These are phyloP conservation scores for Diplodia seriata DNA, from an alignment of 2,329 filamentous ascomycete genomes.

Conservation along the genomic window DNA sequence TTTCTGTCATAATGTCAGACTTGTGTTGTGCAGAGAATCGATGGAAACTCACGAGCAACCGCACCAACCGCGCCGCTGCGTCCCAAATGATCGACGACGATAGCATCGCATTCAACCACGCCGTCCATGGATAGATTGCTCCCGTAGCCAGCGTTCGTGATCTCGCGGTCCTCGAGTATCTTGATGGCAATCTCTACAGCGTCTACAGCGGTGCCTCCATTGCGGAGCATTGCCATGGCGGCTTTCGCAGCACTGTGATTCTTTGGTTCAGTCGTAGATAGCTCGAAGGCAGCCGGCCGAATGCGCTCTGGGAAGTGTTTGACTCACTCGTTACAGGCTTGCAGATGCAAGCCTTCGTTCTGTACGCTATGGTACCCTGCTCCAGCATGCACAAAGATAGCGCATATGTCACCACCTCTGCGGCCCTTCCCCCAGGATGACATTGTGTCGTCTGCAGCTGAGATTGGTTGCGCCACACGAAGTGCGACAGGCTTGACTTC, in stretches of 20 bases:
- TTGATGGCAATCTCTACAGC: constrained; percentile 90
- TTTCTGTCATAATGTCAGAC: constrained; percentile 62
- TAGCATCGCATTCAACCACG: constrained; percentile 91
- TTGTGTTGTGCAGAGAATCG: neutral
- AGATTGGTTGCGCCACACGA: neutral
- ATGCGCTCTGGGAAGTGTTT: neutral
- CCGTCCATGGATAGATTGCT: constrained; percentile 94
- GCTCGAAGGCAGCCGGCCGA: neutral
- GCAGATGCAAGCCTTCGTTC: constrained; percentile 84
- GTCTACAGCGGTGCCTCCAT: constrained; percentile 81
- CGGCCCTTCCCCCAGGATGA: constrained; percentile 6
- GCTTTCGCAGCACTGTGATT: constrained; percentile 74
- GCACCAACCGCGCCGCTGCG: constrained; percentile 93
- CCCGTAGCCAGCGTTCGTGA: constrained; percentile 95
- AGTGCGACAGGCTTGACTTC: neutral
- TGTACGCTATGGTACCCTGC: constrained; percentile 90
- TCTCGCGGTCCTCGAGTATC: constrained; percentile 88
- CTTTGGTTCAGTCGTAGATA: neutral
- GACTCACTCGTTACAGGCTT: constrained; percentile 85
- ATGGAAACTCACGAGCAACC: constrained; percentile 74
- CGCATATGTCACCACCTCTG: constrained; percentile 49
- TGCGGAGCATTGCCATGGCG: constrained; percentile 80
- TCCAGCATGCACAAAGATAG: constrained; percentile 94
- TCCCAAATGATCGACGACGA: constrained; percentile 87
- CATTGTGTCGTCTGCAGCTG: constrained; percentile 11